A percentile compares a stretch with the other conserved stretches of the same genome.
These are phyloP conservation scores for Lasiosphaeris hirsuta DNA, from an alignment of 495 filamentous ascomycete species.

Conservation along the genomic window DNA sequence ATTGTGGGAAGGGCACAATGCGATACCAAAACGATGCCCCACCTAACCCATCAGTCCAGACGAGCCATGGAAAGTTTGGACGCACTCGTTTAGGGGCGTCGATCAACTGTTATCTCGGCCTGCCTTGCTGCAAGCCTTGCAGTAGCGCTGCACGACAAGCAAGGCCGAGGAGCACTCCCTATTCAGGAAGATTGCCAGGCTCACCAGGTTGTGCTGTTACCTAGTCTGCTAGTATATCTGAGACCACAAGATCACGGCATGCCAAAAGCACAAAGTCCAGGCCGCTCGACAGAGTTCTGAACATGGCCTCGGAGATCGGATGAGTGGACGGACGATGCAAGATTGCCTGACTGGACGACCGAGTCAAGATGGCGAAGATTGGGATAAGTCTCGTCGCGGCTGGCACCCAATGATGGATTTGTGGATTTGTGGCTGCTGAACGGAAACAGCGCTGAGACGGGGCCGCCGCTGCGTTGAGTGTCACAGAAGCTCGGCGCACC, in stretches of 20 bases:
- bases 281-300: slow-evolving; percentile 1
- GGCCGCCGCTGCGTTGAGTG: neutral
- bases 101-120: slow-evolving; percentile 1
- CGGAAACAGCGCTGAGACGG: slow-evolving; percentile 1
- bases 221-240: no score
- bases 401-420: neutral
- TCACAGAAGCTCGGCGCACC: neutral
- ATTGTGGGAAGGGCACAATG: neutral
- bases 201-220: neutral
- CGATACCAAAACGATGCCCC: neutral
- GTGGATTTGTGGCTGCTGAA: neutral
- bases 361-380: slow-evolving; percentile 24
- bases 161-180: neutral
- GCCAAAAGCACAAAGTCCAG: neutral
- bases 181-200: slow-evolving; percentile 1
- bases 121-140: slow-evolving; percentile 3
- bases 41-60: no score
- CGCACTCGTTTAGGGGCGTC: neutral
- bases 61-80: neutral
- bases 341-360: slow-evolving; percentile 28
- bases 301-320: neutral
- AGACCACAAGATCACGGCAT: no score
- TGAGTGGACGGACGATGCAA: neutral
- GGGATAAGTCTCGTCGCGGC: neutral
- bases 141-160: neutral